A percentile compares a stretch with the other conserved stretches of the same genome.
phyloP scores from a whole-genome alignment of 768 basidiomycete species.

The Suillus tomentosus region DNA sequence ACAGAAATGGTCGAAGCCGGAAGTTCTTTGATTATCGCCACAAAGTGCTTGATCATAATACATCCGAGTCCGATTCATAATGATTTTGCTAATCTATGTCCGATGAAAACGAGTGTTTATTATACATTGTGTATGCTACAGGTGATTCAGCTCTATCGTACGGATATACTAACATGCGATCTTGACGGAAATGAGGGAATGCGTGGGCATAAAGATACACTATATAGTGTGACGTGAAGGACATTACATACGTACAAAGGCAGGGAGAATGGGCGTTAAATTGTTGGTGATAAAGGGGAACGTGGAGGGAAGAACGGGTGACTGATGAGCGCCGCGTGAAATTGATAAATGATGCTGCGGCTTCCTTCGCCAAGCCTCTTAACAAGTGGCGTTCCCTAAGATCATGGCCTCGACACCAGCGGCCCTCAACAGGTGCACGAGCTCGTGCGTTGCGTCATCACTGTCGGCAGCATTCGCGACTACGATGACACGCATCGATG shows the following conservation, averaged over 20 bases:
- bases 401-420: neutral
- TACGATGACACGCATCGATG: neutral
- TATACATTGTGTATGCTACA: neutral
- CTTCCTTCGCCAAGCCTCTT: neutral
- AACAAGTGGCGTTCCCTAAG: neutral
- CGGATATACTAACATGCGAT: neutral
- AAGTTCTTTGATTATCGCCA: neutral
- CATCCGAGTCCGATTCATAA: neutral
- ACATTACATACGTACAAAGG: neutral
- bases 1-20: neutral
- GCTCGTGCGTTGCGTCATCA: neutral
- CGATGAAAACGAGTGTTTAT: neutral
- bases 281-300: conserved; percentile 1
- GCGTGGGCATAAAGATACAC: neutral
- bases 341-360: neutral
- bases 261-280: neutral
- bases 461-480: neutral
- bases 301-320: neutral
- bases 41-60: neutral
- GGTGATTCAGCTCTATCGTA: neutral
- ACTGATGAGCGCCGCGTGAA: neutral
- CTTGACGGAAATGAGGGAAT: neutral
- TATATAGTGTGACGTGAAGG: neutral
- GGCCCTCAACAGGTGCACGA: neutral
- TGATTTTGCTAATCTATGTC: neutral